Evolutionary conservation across 2,329 filamentous ascomycete species (phyloP), one percentile per base, ranked within the genome.

Genomic region (Penicillium oxalicum): DNA sequence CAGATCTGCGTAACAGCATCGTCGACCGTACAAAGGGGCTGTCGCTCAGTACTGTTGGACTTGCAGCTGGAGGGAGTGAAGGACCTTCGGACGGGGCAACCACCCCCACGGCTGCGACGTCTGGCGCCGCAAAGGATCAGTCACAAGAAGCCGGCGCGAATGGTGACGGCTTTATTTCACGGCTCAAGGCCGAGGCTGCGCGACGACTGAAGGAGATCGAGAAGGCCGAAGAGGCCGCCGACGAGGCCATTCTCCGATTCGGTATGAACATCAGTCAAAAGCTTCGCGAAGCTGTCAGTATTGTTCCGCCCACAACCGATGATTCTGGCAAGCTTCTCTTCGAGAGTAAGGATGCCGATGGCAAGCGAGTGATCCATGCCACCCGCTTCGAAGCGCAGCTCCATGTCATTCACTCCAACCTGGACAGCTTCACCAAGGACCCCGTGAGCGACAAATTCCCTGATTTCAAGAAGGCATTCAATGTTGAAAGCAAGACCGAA

Each of bases 341-440:
- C 61, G 93, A 97, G 73, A 95, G 88, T 64, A 95, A 91, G 67
- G 91, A 96, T 69, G 83, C 87, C 4, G 78, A 81, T 43, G 91
- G 91, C 26, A 96, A 93, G 76, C 80, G 93, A 47, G 89, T 97
- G 12, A 95, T 97, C 55, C 93, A 98, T 67, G 88, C 89, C 1
- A 95, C 90, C 44, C 81, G 93, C 52, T 91, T 96, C 65, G 93
- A 98, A 63, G 93, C 93, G 0, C 93, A 97, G 70, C 75, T 98
- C 53, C 91, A 98, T 65, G 90, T 95, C 32, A 91, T 98, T 51
- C 93, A 98, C 69, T 91, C 88, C 4, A 87, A 83, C 18, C 70
- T 84, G 35, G 86, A 93, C 53, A 88, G 84, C 60, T 95, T 97
- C 70, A 80, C 81, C 47, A 86, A 87, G 63, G 90, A 97, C 62